Evolutionary conservation across 768 basidiomycete species (phyloP).

Genomic region (Leccinum variicolor): DNA sequence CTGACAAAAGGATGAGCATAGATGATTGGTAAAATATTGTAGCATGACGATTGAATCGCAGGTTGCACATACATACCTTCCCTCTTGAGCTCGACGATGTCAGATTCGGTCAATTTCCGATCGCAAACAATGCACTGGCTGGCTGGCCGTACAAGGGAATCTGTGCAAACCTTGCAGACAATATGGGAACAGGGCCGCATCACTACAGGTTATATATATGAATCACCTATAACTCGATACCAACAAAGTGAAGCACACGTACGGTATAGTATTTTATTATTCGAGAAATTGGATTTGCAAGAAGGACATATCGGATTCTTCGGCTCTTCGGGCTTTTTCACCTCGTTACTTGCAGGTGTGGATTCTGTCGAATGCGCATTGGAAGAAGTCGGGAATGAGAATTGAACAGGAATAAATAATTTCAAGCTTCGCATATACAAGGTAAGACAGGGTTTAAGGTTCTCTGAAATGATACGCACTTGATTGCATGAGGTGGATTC

Average conservation of each 20-base stretch:
- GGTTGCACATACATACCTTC: conserved; percentile 59
- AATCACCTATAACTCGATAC: background rate
- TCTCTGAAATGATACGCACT: conserved; percentile 45
- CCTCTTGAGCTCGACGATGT: conserved; percentile 79
- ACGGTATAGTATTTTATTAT: conserved; percentile 71
- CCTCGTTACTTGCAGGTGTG: conserved; percentile 33
- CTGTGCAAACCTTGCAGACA: conserved; percentile 86
- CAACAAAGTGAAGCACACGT: conserved; percentile 26
- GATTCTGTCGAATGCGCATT: conserved; percentile 38
- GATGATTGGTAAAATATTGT: background rate
- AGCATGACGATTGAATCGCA: background rate
- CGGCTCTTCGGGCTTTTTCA: conserved; percentile 49
- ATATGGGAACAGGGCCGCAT: conserved; percentile 90
- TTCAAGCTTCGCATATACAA: conserved; percentile 57
- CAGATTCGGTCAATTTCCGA: conserved; percentile 55
- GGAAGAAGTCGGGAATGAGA: conserved; percentile 49
- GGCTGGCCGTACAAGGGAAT: conserved; percentile 74
- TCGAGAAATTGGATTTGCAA: conserved; percentile 83
- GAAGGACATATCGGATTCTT: conserved; percentile 77
- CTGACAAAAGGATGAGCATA: conserved; percentile 33
- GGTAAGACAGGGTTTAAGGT: background rate
- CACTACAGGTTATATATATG: conserved; percentile 39
- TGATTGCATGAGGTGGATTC: conserved; percentile 70
- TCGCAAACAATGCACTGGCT: conserved; percentile 91
- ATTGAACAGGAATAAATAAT: conserved; percentile 75